Evolutionary conservation across 169 alveolate species (phyloP), one percentile per base, ranked within the genome.

Genomic region (Plasmodium adleri): DNA sequence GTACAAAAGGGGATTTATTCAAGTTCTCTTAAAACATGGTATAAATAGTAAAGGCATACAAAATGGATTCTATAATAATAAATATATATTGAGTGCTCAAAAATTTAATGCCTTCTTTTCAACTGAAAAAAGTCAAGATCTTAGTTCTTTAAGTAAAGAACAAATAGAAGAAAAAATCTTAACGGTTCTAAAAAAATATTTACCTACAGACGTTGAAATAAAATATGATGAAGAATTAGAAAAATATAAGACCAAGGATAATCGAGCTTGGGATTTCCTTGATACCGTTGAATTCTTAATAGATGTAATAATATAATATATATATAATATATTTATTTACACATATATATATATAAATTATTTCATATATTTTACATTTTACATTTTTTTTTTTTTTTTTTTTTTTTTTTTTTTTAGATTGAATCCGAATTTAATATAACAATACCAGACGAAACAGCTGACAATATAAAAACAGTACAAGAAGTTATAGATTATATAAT

Each of bases 371-470:
- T 62, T 24, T 62, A 8, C 24, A 62, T 62, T 17, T 7, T 62
- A 54, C 8, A 20, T 20, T 20, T 58, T 9, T 58, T 58, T 58
- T 22, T 12, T 58, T 78, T 78, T 47, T 60, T 60, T 32, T 56
- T 17, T 58, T 26, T 64, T 26, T 45, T 58, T 50, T 72, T 9
- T 72, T 47, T 32, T 26, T 43, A 83, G 91, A 45, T 83, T 50
- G 91, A 83, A 83, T 83, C 91, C 47, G 91, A 83, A 56, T 83
- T 83, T 70, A 83, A 83, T 63, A 83, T 83, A 39, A 83, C 91
- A 58, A 83, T 83, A 54, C 91, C 91, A 13, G 91, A 83, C 54
- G 91, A 83, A 56, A 83, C 91, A 6, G 91, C 91, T 13, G 91
- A 83, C 56, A 70, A 70, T 49, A 83, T 83, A n/a, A 83, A 83